These are phyloP conservation scores for Pestalotiopsis sp. DNA, from an alignment of 2,329 filamentous ascomycete genomes.

Conservation along the genomic window DNA sequence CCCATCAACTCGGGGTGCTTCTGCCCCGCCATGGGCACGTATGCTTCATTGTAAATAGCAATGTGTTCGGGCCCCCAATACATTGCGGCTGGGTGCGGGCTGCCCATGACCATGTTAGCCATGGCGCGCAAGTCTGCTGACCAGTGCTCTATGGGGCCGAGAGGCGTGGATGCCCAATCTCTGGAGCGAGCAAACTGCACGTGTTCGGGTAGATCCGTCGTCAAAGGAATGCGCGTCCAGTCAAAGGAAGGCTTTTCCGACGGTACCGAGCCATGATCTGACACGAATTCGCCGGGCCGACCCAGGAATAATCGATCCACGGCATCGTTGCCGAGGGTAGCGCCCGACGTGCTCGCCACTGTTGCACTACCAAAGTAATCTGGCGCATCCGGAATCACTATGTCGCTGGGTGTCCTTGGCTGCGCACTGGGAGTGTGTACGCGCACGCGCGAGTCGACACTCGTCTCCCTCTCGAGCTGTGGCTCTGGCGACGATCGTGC, in stretches of 20 bases:
- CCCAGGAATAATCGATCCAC: slow-evolving; percentile 24
- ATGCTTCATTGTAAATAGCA: slow-evolving; percentile 74
- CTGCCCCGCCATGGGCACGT: slow-evolving; percentile 70
- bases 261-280: slow-evolving; percentile 21
- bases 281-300: slow-evolving; percentile 21
- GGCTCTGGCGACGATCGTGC: slow-evolving; percentile 43
- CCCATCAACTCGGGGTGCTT: slow-evolving; percentile 82
- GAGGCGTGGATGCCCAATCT: slow-evolving; percentile 73
- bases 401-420: slow-evolving; percentile 35
- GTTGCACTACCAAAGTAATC: slow-evolving; percentile 32
- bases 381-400: slow-evolving; percentile 26
- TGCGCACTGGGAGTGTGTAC: slow-evolving; percentile 38
- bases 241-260: slow-evolving; percentile 66
- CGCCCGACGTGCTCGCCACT: slow-evolving; percentile 20
- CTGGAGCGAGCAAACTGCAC: slow-evolving; percentile 72
- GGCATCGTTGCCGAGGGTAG: slow-evolving; percentile 22
- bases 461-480: slow-evolving; percentile 37
- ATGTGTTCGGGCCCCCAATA: slow-evolving; percentile 77
- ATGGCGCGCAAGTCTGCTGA: slow-evolving; percentile 71
- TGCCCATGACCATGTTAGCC: slow-evolving; percentile 82
- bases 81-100: slow-evolving; percentile 73
- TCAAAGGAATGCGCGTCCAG: slow-evolving; percentile 74
- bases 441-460: slow-evolving; percentile 36
- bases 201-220: slow-evolving; percentile 66
- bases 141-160: slow-evolving; percentile 80